Evolutionary conservation across 2,329 filamentous ascomycete species (phyloP).

Genomic region (Hypomyces rosellus): DNA sequence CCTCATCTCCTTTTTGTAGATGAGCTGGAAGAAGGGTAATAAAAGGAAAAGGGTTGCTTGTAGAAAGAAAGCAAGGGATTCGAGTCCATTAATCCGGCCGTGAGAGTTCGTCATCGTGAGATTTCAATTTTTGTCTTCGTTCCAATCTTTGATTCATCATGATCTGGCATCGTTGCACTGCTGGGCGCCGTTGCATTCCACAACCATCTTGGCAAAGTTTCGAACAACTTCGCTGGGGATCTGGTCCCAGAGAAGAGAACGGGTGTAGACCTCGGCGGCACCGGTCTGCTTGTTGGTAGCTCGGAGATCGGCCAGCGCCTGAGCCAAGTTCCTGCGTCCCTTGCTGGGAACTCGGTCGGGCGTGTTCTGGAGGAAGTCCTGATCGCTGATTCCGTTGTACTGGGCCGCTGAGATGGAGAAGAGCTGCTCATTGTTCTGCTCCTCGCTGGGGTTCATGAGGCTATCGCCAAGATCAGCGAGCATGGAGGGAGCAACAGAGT

Average conservation of each 20-base stretch:
- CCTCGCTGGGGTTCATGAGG: constrained; percentile 68
- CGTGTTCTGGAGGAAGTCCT: constrained; percentile 60
- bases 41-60: constrained; percentile 14
- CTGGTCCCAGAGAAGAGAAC: constrained; percentile 89
- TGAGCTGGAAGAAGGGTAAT: constrained; percentile 10
- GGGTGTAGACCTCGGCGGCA: constrained; percentile 84
- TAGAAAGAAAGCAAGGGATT: constrained; percentile 18
- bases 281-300: constrained; percentile 58
- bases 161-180: constrained; percentile 38
- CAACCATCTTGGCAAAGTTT: constrained; percentile 87
- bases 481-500: constrained; percentile 47
- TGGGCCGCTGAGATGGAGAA: constrained; percentile 82
- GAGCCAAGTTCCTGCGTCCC: constrained; percentile 68
- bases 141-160: constrained; percentile 27
- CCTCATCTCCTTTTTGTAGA: constrained; percentile 15
- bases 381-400: constrained; percentile 68
- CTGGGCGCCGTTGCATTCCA: constrained; percentile 57
- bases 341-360: constrained; percentile 51
- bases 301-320: constrained; percentile 75
- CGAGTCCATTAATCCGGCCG: constrained; percentile 16
- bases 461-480: constrained; percentile 62
- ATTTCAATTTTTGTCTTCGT: constrained; percentile 27
- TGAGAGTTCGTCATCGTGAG: constrained; percentile 30
- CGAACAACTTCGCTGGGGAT: constrained; percentile 87
- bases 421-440: constrained; percentile 81